Percentiles rank a stretch among this genome's conserved stretches.
These are phyloP conservation scores for Nidularia pulvinata DNA, from an alignment of 768 basidiomycete genomes.

Conservation along the genomic window DNA sequence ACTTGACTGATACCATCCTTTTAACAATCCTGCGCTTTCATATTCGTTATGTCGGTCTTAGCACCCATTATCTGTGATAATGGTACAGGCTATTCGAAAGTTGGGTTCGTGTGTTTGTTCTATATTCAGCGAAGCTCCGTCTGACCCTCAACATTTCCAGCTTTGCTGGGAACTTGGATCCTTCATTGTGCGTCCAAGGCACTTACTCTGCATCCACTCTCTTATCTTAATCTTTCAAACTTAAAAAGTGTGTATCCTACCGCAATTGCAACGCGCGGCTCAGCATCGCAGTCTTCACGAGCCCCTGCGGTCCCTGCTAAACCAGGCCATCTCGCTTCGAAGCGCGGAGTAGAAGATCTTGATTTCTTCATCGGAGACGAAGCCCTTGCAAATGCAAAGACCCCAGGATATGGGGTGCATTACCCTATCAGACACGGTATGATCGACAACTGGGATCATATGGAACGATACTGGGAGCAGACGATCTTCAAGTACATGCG, in stretches of 20 bases:
- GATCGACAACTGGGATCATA: constrained; percentile 99
- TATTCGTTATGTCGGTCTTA: constrained; percentile 68
- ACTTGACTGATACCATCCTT: constrained; percentile 21
- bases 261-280: constrained; percentile 90
- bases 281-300: constrained; percentile 58
- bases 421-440: constrained; percentile 98
- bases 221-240: neutral
- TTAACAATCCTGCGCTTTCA: too few relatives aligned
- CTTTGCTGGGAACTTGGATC: constrained; percentile 98
- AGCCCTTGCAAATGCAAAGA: constrained; percentile 94
- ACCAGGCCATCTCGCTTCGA: constrained; percentile 91
- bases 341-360: constrained; percentile 97
- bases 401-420: constrained; percentile 89
- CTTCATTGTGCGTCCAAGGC: constrained; percentile 78
- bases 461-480: constrained; percentile 99
- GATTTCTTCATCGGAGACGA: constrained; percentile 99
- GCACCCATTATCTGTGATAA: constrained; percentile 98
- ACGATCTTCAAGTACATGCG: constrained; percentile 99
- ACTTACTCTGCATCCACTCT: constrained; percentile 4
- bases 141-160: constrained; percentile 34
- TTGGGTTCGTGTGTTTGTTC: constrained; percentile 65
- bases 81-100: constrained; percentile 96
- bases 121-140: neutral
- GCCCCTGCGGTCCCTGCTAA: constrained; percentile 83
- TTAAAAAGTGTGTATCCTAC: constrained; percentile 88